These are phyloP conservation scores for Aspergillus candidus DNA, from an alignment of 2,329 filamentous ascomycete species.

Conservation along the genomic window DNA sequence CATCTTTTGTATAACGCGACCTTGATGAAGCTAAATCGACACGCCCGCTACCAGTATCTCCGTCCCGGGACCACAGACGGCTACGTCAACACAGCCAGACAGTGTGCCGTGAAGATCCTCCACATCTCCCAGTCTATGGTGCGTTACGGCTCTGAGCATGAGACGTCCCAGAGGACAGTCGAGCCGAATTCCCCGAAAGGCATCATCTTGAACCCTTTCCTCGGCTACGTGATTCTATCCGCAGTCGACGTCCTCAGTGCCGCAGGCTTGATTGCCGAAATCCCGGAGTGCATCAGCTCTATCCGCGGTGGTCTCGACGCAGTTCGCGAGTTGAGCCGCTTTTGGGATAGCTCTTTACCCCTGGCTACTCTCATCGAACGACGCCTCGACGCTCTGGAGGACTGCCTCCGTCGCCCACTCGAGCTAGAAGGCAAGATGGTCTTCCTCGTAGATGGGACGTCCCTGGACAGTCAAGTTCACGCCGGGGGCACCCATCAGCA, in stretches of 20 bases:
- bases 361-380: conserved; percentile 47
- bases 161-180: conserved; percentile 13
- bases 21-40: conserved; percentile 59
- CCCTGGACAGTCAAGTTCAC: conserved; percentile 38
- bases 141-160: conserved; percentile 19
- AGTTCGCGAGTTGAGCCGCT: conserved; percentile 50
- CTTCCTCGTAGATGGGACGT: conserved; percentile 31
- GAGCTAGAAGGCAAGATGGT: conserved; percentile 28
- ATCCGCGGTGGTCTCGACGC: conserved; percentile 50
- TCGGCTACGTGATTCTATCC: conserved; percentile 56
- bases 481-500: conserved; percentile 12
- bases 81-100: conserved; percentile 45
- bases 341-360: conserved; percentile 55
- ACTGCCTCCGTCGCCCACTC: conserved; percentile 30
- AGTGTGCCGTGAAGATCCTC: conserved; percentile 50
- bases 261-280: conserved; percentile 47
- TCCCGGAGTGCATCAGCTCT: conserved; percentile 50
- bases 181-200: conserved; percentile 24
- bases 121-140: conserved; percentile 33
- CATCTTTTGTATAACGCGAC: conserved; percentile 62
- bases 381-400: conserved; percentile 42
- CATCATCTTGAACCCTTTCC: conserved; percentile 53
- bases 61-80: conserved; percentile 38
- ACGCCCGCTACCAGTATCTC: conserved; percentile 45
- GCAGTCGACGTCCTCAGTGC: conserved; percentile 63